Percentiles rank a stretch among this genome's conserved stretches.
phyloP scores from a whole-genome alignment of 192 early-diverging fungal species.

The Backusella australiensis region DNA sequence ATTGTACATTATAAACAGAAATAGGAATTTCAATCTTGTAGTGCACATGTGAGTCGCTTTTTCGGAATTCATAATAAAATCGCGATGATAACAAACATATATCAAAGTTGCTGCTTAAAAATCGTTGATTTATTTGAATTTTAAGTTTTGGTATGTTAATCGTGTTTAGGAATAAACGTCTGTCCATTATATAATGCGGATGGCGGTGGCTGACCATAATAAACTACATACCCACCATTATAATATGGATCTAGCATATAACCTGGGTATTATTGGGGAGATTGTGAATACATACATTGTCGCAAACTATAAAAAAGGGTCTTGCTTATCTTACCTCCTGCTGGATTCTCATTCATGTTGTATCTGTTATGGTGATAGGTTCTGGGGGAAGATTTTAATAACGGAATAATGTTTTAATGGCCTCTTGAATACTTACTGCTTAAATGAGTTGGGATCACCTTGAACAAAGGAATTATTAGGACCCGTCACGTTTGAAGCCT shows the following conservation, averaged over 20 bases:
- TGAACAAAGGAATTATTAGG: constrained; percentile 67
- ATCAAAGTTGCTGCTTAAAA: not conserved
- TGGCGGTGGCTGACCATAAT: not conserved
- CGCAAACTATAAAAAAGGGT: not conserved
- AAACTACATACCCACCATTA: not conserved
- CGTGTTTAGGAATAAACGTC: not conserved
- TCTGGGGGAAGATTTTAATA: not conserved
- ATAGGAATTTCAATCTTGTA: too few species aligned
- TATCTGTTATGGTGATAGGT: not conserved
- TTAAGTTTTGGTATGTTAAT: not conserved
- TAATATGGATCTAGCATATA: not conserved
- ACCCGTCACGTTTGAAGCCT: constrained; percentile 80
- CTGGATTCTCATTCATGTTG: not conserved
- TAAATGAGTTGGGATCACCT: constrained; percentile 64
- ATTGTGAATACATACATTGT: not conserved
- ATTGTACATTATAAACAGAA: too few species aligned
- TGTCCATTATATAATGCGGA: constrained; percentile 1
- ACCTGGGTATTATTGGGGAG: not conserved
- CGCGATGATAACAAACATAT: not conserved
- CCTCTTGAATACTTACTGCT: not conserved
- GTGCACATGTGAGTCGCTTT: too few species aligned
- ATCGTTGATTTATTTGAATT: not conserved
- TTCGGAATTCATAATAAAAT: too few species aligned
- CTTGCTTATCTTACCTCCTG: not conserved
- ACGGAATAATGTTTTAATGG: too few species aligned